phyloP scores from a whole-genome alignment of 306 rosid species.

The Hippophae tibetana region DNA sequence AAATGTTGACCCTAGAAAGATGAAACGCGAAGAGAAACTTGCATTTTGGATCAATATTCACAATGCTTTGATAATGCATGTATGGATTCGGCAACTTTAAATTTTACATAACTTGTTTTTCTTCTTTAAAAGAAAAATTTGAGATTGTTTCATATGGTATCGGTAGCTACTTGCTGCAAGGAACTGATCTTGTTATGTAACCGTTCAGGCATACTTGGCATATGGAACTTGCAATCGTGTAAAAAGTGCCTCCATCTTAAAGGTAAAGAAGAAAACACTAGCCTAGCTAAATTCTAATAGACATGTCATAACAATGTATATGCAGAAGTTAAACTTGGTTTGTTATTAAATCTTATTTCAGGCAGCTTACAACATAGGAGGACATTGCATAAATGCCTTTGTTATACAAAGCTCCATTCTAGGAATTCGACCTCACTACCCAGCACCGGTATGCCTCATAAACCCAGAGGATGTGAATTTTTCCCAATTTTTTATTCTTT shows the following conservation, averaged over 20 bases:
- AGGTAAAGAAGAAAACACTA: slow-evolving; percentile 16
- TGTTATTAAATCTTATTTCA: slow-evolving; percentile 6
- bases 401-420: slow-evolving; percentile 33
- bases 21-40: slow-evolving; percentile 39
- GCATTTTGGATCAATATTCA: slow-evolving; percentile 38
- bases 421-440: slow-evolving; percentile 26
- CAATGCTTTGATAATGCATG: slow-evolving; percentile 38
- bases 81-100: slow-evolving; percentile 4
- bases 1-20: slow-evolving; percentile 24
- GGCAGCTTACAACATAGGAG: slow-evolving; percentile 37
- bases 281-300: background rate
- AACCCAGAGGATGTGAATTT: background rate
- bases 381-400: slow-evolving; percentile 27
- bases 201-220: slow-evolving; percentile 33
- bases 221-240: slow-evolving; percentile 20
- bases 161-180: too few species aligned
- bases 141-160: background rate
- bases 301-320: background rate
- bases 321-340: too few species aligned
- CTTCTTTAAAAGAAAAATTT: background rate
- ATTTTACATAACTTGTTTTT: background rate
- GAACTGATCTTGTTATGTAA: background rate
- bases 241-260: slow-evolving; percentile 22
- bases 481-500: too few species aligned
- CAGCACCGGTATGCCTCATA: slow-evolving; percentile 23